Base-by-base conservation (phyloP, 2,329 filamentous ascomycete species). In the Penicillium sp. region DNA sequence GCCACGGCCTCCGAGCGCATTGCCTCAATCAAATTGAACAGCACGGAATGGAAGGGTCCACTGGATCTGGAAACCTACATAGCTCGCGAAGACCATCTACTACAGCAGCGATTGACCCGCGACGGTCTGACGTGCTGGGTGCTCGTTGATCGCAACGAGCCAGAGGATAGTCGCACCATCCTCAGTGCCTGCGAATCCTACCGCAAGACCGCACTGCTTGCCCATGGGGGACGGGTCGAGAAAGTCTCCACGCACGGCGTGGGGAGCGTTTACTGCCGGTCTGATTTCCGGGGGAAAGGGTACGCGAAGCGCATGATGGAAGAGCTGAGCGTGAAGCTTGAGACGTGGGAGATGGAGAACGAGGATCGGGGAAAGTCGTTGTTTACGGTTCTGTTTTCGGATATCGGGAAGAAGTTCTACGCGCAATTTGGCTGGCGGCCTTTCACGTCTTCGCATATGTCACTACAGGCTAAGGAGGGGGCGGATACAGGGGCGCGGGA, bases 361-460 rank as follows among this genome's bases (percentile, higher is more conserved):
- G 71, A 75, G 48, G 57, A 61, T 43, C 67, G 69, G 18, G 68
- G 70, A 61, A 71, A 68, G 68, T 80, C 70, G 59, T 73, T 84
- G 13, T 94, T 93, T 72, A 92, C 90, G 0, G 83, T 95, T 7
- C 79, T 97, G 8, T 96, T 87, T 73, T 96, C 91, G 8, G 91
- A 95, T 66, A 92, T 95, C 60, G 91, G 92, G 18, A 89, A 91
- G 78, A 77, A 78, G 38, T 97, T 92, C 74, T 97, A 97, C 75
- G 83, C 88, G 3, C 80, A 79, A 31, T 81, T 85, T 59, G 91
- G 91, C 43, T 97, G 92, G 92, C 81, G 85, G 46, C 81, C 86
- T 0, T 92, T 88, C 64, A 79, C 83, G 18, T 93, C 90, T 55
- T 79, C 82, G 1, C 92, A 96, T 70, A 79, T 95, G 42, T 79